A percentile compares a stretch with the other conserved stretches of the same genome.
phyloP scores from a whole-genome alignment of 1,284 basidiomycete species.

The Ganoderma sp. region DNA sequence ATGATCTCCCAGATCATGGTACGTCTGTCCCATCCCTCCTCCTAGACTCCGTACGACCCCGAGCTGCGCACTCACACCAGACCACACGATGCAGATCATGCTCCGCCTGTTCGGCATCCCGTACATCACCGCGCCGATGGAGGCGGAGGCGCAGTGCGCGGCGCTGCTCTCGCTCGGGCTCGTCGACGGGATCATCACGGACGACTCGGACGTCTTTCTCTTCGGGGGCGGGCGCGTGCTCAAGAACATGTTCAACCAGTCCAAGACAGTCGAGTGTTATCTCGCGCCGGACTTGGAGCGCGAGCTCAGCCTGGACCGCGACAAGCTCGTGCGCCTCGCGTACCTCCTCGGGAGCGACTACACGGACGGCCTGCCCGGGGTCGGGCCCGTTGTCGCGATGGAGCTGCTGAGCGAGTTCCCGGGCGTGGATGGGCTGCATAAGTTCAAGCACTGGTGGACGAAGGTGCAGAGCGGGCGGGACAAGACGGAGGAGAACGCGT shows the following conservation, averaged over 20 bases:
- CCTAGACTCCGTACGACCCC: too few relatives aligned
- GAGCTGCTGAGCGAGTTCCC: constrained; percentile 93
- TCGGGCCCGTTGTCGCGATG: constrained; percentile 97
- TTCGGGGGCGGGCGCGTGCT: constrained; percentile 94
- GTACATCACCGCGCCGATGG: constrained; percentile 98
- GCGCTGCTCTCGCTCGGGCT: constrained; percentile 85
- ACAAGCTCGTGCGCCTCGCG: constrained; percentile 87
- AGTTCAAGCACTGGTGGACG: constrained; percentile 95
- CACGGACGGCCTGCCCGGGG: constrained; percentile 92
- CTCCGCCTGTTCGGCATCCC: constrained; percentile 96
- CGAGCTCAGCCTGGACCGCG: constrained; percentile 88
- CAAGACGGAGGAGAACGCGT: constrained; percentile 69
- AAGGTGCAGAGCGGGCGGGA: constrained; percentile 94
- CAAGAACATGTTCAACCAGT: constrained; percentile 99
- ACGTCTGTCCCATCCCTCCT: constrained; percentile 13
- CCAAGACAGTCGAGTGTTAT: constrained; percentile 98
- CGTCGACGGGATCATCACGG: constrained; percentile 98
- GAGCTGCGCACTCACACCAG: not conserved
- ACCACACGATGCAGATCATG: constrained; percentile 61
- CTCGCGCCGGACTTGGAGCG: constrained; percentile 83
- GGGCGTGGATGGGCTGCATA: constrained; percentile 79
- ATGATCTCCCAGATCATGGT: constrained; percentile 98
- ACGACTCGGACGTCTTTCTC: constrained; percentile 98
- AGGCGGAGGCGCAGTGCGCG: constrained; percentile 99
- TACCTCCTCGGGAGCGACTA: constrained; percentile 98